Evolutionary conservation across 192 early-diverging fungal species (phyloP).

Genomic region (Coemansia sp.): DNA sequence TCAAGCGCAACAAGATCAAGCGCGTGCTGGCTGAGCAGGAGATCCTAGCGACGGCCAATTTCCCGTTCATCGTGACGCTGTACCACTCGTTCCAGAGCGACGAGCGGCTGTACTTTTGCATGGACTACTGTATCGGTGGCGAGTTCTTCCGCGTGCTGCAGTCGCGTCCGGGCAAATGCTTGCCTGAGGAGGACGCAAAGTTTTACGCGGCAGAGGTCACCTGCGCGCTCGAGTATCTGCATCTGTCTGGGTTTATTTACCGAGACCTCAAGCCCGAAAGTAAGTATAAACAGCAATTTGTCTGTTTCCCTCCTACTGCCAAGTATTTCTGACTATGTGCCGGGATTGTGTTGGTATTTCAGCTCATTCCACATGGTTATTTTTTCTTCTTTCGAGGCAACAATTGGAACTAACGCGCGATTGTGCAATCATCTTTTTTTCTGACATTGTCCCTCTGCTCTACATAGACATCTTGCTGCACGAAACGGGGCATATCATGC

Average conservation of each 20-base stretch:
- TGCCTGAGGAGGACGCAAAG: constrained; percentile 85
- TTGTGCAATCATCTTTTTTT: not conserved
- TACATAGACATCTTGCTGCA: constrained; percentile 80
- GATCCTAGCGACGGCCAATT: constrained; percentile 82
- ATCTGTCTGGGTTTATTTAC: constrained; percentile 96
- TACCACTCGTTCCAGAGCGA: constrained; percentile 89
- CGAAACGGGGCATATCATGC: constrained; percentile 96
- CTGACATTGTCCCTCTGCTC: constrained; percentile 20
- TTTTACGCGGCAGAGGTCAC: constrained; percentile 99
- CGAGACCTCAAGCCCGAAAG: constrained; percentile 97
- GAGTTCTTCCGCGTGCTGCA: constrained; percentile 91
- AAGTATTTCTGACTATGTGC: not conserved
- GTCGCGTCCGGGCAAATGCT: constrained; percentile 80
- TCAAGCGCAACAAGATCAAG: constrained; percentile 97
- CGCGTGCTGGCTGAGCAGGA: constrained; percentile 96
- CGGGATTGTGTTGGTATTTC: not conserved
- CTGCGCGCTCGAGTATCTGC: constrained; percentile 92
- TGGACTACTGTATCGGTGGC: constrained; percentile 87
- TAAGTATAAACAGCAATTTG: constrained; percentile 37
- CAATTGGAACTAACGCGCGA: too few species aligned
- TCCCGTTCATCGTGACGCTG: constrained; percentile 88
- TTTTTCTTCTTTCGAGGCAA: too few species aligned
- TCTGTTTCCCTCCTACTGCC: not conserved
- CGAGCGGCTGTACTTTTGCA: constrained; percentile 82
- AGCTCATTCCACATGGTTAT: not conserved